These are phyloP conservation scores for Dryadomyces quercivorus DNA, from an alignment of 2,329 filamentous ascomycete species.

Conservation along the genomic window DNA sequence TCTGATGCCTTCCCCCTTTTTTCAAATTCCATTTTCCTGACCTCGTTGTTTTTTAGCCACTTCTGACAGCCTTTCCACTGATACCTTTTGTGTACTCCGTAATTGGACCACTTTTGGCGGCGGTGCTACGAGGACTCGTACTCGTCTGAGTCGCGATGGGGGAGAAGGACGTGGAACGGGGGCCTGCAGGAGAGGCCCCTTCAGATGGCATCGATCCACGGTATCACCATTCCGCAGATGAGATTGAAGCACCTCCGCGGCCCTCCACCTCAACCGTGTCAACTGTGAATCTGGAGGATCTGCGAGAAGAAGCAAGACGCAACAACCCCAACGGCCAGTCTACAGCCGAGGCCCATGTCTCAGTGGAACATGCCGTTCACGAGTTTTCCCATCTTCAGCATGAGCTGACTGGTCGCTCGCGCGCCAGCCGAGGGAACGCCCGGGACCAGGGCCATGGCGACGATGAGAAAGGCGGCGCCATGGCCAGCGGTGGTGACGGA, in stretches of 20 bases:
- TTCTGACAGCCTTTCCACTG: background rate
- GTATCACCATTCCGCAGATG: conserved; percentile 9
- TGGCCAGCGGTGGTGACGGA: conserved; percentile 19
- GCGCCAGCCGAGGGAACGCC: conserved; percentile 31
- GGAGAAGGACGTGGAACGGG: conserved; percentile 14
- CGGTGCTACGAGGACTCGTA: background rate
- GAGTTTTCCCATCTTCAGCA: conserved; percentile 59
- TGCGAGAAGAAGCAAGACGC: conserved; percentile 27
- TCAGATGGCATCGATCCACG: conserved; percentile 2
- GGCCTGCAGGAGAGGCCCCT: background rate
- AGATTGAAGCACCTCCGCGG: conserved; percentile 10
- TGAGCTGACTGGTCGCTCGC: conserved; percentile 45
- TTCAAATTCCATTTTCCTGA: background rate
- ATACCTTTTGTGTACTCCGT: too few relatives aligned
- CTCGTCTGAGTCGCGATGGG: conserved; percentile 4
- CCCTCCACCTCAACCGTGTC: conserved; percentile 13
- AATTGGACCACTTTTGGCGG: background rate
- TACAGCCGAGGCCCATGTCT: conserved; percentile 36
- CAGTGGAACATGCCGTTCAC: conserved; percentile 53
- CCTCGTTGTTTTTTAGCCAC: background rate
- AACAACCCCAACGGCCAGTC: conserved; percentile 37
- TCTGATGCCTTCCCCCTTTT: background rate
- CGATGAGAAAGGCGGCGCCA: conserved; percentile 38
- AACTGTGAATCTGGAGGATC: conserved; percentile 23
- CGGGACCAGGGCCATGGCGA: conserved; percentile 35